Evolutionary conservation across 164 flowering plant genomes (phyloP).

Genomic region (Liquidambar formosana): DNA sequence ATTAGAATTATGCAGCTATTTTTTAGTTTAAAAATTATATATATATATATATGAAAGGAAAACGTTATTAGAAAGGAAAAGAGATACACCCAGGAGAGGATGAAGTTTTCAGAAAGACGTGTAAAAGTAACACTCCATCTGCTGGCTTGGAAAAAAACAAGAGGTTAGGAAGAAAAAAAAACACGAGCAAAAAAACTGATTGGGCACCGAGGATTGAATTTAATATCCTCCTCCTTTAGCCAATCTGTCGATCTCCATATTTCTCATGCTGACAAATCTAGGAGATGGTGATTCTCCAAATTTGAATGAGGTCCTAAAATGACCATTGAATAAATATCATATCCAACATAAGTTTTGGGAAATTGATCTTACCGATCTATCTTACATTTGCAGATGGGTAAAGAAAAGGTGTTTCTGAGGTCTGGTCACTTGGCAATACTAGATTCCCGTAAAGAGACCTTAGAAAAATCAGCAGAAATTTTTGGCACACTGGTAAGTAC

Average conservation of each 20-base stretch:
- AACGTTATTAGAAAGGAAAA: background rate
- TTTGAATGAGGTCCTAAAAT: background rate
- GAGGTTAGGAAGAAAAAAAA: background rate
- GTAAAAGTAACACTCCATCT: too few species aligned
- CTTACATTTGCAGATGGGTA: slow-evolving; percentile 75
- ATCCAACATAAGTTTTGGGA: background rate
- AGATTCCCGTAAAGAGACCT: slow-evolving; percentile 86
- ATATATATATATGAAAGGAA: background rate
- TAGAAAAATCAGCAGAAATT: slow-evolving; percentile 87
- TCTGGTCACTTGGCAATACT: slow-evolving; percentile 99
- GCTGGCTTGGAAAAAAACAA: background rate
- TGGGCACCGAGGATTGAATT: background rate
- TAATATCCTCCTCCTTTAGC: background rate
- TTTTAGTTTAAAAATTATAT: background rate
- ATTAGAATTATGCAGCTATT: too few species aligned
- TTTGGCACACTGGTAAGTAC: slow-evolving; percentile 61
- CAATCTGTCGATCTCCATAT: background rate
- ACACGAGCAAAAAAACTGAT: background rate
- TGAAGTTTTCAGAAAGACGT: too few species aligned
- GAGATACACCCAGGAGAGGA: too few species aligned
- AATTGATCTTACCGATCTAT: background rate
- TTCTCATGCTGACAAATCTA: background rate
- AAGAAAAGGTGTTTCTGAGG: slow-evolving; percentile 92
- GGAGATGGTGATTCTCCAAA: slow-evolving; percentile 1
- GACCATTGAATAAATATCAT: slow-evolving; percentile 1